These are phyloP conservation scores for Kurtzmaniella cleridarum DNA, from an alignment of 805 yeast genomes.

Conservation along the genomic window DNA sequence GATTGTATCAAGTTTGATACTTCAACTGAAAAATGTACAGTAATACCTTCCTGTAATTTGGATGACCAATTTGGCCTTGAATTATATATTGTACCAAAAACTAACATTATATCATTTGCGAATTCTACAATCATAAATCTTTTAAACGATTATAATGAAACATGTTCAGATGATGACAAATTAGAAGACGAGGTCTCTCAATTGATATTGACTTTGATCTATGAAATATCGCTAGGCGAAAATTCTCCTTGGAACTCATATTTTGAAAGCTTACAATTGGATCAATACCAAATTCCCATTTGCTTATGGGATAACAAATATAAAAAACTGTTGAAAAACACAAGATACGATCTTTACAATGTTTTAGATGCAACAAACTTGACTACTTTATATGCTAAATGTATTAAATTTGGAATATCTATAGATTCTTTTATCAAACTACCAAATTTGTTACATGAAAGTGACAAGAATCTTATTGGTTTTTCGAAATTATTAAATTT, in stretches of 20 bases:
- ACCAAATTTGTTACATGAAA: conserved; percentile 30
- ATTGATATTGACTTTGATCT: conserved; percentile 62
- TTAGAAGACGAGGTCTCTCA: conserved; percentile 52
- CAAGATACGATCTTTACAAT: conserved; percentile 59
- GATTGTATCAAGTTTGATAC: conserved; percentile 28
- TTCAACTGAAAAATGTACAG: too few species aligned
- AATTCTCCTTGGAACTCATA: conserved; percentile 79
- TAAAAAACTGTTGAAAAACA: conserved; percentile 45
- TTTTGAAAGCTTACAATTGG: conserved; percentile 46
- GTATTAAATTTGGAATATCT: conserved; percentile 36
- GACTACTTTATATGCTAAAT: conserved; percentile 31
- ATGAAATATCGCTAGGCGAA: conserved; percentile 56
- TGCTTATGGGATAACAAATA: conserved; percentile 57
- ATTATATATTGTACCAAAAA: conserved; percentile 38
- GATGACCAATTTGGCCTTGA: too few species aligned
- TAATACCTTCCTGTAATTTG: too few species aligned
- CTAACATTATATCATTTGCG: conserved; percentile 50
- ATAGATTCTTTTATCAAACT: conserved; percentile 20
- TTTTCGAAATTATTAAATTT: conserved; percentile 59
- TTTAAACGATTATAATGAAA: conserved; percentile 44
- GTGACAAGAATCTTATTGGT: conserved; percentile 22
- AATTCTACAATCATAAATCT: conserved; percentile 63
- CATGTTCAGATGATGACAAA: conserved; percentile 15
- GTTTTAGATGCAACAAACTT: conserved; percentile 48
- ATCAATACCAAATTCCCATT: conserved; percentile 21